These are phyloP conservation scores for Chaetomium sp. DNA, from an alignment of 2,329 filamentous ascomycete genomes.

Conservation along the genomic window DNA sequence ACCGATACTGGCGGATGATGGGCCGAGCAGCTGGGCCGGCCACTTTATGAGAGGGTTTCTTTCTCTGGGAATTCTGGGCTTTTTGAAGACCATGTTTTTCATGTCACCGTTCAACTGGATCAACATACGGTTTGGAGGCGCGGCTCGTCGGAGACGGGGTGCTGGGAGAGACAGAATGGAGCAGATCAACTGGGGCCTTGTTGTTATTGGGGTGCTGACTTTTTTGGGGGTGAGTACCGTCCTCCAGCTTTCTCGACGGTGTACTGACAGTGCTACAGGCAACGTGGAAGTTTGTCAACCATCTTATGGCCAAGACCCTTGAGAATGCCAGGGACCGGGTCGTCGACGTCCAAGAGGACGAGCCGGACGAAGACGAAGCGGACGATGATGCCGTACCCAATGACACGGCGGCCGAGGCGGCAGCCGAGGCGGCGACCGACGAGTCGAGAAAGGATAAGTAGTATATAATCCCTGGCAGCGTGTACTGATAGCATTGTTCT, in stretches of 20 bases:
- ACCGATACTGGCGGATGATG: conserved; percentile 46
- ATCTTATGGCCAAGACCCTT: conserved; percentile 71
- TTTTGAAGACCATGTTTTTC: conserved; percentile 76
- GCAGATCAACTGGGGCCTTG: conserved; percentile 75
- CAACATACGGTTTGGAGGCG: conserved; percentile 64
- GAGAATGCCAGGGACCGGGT: conserved; percentile 78
- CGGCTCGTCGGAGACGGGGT: conserved; percentile 56
- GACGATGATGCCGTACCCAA: conserved; percentile 42
- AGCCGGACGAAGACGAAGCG: conserved; percentile 60
- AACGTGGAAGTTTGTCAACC: conserved; percentile 79
- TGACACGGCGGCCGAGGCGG: background rate
- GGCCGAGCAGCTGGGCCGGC: conserved; percentile 67
- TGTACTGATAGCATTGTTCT: conserved; percentile 19
- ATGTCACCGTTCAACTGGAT: conserved; percentile 77
- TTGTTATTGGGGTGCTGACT: conserved; percentile 77
- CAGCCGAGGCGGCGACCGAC: conserved; percentile 39
- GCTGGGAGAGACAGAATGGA: conserved; percentile 78
- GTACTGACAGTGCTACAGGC: conserved; percentile 51
- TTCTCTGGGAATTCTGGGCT: conserved; percentile 84
- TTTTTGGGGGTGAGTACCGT: conserved; percentile 70
- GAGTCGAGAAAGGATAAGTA: conserved; percentile 37
- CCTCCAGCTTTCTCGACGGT: background rate
- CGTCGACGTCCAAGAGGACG: conserved; percentile 72
- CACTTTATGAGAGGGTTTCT: conserved; percentile 90
- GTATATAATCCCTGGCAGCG: background rate